Base-by-base conservation (phyloP, 768 basidiomycete genomes). In the Boletus barrowsii region DNA sequence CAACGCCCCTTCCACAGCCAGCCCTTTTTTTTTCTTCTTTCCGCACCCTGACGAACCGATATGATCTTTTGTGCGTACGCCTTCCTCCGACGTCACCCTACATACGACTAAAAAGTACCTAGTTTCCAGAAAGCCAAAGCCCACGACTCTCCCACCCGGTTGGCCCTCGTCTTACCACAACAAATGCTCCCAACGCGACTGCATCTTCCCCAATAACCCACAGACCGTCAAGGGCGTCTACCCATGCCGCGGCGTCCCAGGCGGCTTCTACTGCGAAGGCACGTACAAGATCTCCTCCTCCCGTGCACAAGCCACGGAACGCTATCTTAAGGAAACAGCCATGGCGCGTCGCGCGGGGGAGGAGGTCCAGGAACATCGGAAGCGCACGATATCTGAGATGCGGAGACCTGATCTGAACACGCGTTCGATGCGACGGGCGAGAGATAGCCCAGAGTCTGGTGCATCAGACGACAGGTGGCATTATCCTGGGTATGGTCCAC, bases 111-210 rank as follows among this genome's bases (percentile, higher is more conserved):
- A 49, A 26, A 22, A 2, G 33, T 35, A 11, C 29, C 20, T 36
- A 73, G 70, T 73, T 47, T 67, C 57, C 42, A 66, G 46, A 57
- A 72, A 66, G 26, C 61, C 67, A 39, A 73, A 73, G 36, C 35
- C 56, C 22, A 54, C 61, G 26, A 55, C 63, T 2, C 60, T 69
- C 5, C 72, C 71, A 1, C 52, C 67, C 3, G 63, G 62, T 37
- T 74, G 73, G 73, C 73, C 73, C 18, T 73, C 73, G 10, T 62
- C 62, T 10, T 72, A 62, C 50, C 73, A 74, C 47, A 70, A 72
- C 60, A 74, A 70, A 50, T 74, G 73, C 35, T 67, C 66, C 46
- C 64, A 71, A 40, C 66, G 39, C 40, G 67, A 63, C n/a, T 74
- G 73, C 47, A 63, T 56, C 40, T 66, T 59, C 40, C 59, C 73